Percentiles rank a stretch among this genome's conserved stretches.
Evolutionary conservation across 768 basidiomycete species (phyloP).

Genomic region (Lactarius hengduanensis): DNA sequence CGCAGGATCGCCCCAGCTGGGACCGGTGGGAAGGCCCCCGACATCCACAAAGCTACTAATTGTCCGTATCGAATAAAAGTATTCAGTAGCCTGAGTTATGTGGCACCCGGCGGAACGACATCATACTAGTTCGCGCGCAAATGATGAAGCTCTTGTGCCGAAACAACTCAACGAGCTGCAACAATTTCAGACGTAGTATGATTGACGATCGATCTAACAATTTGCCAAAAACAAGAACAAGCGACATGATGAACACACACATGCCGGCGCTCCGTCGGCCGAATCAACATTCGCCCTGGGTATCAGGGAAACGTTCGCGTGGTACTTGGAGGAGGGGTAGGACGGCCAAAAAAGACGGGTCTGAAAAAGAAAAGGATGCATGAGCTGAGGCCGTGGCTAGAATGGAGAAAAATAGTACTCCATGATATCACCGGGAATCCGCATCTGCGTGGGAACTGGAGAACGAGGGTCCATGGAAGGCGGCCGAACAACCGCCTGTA

Average conservation of each 20-base stretch:
- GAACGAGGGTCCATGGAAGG: slow-evolving; percentile 18
- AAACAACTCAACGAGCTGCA: too few species aligned
- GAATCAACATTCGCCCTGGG: background rate
- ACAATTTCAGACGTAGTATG: too few species aligned
- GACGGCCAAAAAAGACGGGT: slow-evolving; percentile 8
- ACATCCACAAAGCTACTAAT: too few species aligned
- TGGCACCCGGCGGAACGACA: too few species aligned
- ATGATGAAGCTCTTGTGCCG: too few species aligned
- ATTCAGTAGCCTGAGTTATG: too few species aligned
- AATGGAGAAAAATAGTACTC: background rate
- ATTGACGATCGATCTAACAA: too few species aligned
- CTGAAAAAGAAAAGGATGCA: background rate
- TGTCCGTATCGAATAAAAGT: too few species aligned
- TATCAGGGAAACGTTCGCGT: background rate
- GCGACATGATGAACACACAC: background rate
- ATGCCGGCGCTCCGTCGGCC: background rate
- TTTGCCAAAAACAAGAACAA: background rate
- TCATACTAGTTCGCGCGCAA: too few species aligned
- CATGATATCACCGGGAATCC: slow-evolving; percentile 12
- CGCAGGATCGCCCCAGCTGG: too few species aligned
- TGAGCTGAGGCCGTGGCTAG: background rate
- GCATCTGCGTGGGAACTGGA: background rate
- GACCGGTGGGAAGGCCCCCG: too few species aligned
- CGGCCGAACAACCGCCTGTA: background rate
- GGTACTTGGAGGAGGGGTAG: slow-evolving; percentile 7